Evolutionary conservation across 2,329 filamentous ascomycete species (phyloP).

Genomic region (Dactylellina sp.): DNA sequence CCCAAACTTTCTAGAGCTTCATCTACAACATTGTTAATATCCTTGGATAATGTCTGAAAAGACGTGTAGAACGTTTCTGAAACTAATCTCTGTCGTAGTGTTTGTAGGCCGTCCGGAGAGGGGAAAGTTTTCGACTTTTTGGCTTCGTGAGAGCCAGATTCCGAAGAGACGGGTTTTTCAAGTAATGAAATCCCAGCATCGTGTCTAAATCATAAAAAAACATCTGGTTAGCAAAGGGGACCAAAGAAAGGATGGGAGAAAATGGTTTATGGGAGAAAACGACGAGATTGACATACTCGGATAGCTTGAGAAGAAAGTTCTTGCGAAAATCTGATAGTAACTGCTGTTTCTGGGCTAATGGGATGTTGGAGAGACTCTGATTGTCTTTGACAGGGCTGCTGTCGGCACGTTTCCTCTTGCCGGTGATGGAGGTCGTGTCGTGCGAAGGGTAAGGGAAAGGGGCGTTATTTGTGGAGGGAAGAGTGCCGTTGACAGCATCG

Average conservation of each 20-base stretch:
- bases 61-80: conserved; percentile 50
- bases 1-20: conserved; percentile 35
- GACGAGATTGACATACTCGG: conserved; percentile 24
- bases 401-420: conserved; percentile 52
- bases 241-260: not conserved
- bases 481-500: conserved; percentile 22
- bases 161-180: conserved; percentile 32
- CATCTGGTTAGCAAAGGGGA: not conserved
- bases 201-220: conserved; percentile 16
- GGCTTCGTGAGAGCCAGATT: conserved; percentile 34
- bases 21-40: conserved; percentile 34
- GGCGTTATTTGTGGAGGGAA: not conserved
- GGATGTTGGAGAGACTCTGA: conserved; percentile 18
- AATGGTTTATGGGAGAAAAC: too few relatives aligned
- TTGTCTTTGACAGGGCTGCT: conserved; percentile 49
- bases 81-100: conserved; percentile 39
- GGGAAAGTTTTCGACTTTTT: conserved; percentile 47
- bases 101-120: conserved; percentile 23
- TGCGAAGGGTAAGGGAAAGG: conserved; percentile 26
- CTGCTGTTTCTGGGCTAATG: conserved; percentile 39
- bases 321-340: conserved; percentile 36
- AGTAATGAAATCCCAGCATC: conserved; percentile 43
- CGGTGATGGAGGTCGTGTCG: conserved; percentile 50
- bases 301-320: conserved; percentile 14
- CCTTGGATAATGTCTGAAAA: conserved; percentile 16